Conservation (phyloP, 208 protist genomes). For the Trichomonas tenax region DNA sequence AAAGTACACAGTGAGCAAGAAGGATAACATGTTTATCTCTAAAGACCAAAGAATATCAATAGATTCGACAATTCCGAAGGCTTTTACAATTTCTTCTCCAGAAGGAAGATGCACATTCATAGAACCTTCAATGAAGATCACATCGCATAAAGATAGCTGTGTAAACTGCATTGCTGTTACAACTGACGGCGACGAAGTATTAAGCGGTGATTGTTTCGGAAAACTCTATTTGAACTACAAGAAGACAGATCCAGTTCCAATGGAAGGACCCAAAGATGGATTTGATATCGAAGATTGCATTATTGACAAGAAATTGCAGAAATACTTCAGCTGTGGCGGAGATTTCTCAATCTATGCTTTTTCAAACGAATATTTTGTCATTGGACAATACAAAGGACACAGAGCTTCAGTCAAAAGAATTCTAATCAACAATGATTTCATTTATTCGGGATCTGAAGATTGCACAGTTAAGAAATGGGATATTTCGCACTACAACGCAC, state of each 20-base stretch:
- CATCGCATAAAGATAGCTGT: neutral
- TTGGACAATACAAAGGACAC: neutral
- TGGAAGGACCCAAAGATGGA: neutral
- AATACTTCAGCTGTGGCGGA: neutral
- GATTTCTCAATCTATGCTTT: neutral
- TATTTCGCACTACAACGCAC: neutral
- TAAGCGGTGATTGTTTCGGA: neutral
- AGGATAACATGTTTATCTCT: neutral
- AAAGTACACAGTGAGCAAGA: neutral
- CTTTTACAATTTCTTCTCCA: neutral
- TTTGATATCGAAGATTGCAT: conserved; percentile 8
- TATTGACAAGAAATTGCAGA: neutral
- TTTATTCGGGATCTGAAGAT: neutral
- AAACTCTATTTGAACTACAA: neutral
- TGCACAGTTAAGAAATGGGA: neutral
- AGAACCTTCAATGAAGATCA: neutral
- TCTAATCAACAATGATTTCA: neutral
- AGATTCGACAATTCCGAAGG: neutral
- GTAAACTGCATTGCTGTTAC: neutral
- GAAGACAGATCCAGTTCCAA: neutral
- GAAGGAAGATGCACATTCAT: neutral
- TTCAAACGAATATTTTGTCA: neutral
- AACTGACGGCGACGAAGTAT: neutral
- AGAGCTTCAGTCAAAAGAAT: neutral
- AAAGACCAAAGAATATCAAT: neutral